Percentiles rank a stretch among this genome's conserved stretches.
These are phyloP conservation scores for Acidiella bohemica DNA, from an alignment of 495 filamentous ascomycete genomes.

Conservation along the genomic window DNA sequence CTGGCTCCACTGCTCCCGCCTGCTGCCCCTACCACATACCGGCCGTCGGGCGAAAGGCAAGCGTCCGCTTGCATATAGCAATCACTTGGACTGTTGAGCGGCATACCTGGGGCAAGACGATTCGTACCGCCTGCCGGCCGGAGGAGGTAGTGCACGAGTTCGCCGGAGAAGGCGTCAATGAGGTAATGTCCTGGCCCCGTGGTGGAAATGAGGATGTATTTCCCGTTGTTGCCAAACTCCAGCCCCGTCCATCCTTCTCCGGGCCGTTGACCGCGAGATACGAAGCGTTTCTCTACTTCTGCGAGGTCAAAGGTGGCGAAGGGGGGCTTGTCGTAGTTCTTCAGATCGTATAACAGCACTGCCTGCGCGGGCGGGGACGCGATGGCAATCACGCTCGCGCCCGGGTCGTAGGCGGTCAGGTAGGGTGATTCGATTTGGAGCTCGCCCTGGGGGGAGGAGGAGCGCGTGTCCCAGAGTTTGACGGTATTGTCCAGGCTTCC, in stretches of 20 bases:
- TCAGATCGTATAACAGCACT: constrained; percentile 81
- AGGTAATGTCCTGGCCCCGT: constrained; percentile 71
- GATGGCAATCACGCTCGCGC: constrained; percentile 79
- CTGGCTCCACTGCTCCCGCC: constrained; percentile 47
- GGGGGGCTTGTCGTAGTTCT: constrained; percentile 81
- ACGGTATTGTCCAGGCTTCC: constrained; percentile 80
- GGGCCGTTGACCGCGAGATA: constrained; percentile 27
- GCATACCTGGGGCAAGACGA: constrained; percentile 38
- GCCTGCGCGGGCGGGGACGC: constrained; percentile 63
- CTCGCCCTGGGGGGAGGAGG: constrained; percentile 59
- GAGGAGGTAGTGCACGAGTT: constrained; percentile 42
- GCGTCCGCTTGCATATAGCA: constrained; percentile 54
- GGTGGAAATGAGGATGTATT: constrained; percentile 68
- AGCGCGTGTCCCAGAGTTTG: constrained; percentile 68
- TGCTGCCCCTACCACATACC: constrained; percentile 71
- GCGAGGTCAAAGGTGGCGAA: constrained; percentile 75
- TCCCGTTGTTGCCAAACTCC: constrained; percentile 91
- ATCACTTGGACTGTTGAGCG: constrained; percentile 22
- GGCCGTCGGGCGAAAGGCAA: constrained; percentile 76
- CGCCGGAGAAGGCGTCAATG: constrained; percentile 77
- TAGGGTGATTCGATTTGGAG: constrained; percentile 64
- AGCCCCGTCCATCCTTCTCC: constrained; percentile 64
- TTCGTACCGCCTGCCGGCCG: constrained; percentile 33
- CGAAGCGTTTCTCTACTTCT: constrained; percentile 42
- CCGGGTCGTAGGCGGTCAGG: constrained; percentile 76